Base-by-base conservation (phyloP, 2,329 filamentous ascomycete species). In the Dothistroma pini region DNA sequence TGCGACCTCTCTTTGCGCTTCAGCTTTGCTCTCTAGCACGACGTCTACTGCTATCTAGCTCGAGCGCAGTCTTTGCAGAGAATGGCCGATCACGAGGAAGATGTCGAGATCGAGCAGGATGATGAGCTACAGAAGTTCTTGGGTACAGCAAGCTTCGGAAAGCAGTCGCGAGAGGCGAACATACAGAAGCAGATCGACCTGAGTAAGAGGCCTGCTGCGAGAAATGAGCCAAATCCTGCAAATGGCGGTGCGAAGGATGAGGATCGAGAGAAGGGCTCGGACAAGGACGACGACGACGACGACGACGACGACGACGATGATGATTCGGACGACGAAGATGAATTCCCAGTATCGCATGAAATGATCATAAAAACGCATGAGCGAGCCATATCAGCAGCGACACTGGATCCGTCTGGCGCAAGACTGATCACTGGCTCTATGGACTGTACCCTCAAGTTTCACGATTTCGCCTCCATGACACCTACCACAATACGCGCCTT, bases 391-490 rank as follows among this genome's bases (percentile, higher is more conserved):
- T 97, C 93, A 7, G 88, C 90, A 0, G 83, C 92, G 59, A 88
- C 93, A 1, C 81, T 96, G 53, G 95, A 99, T 76, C 87, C 90
- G 0, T 87, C 92, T 0, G 95, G 95, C 11, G 88, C 88, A 52
- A 86, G 95, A 69, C 80, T 99, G 72, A 86, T 93, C 53, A 95
- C 91, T n/a, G 93, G 90, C 22, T 97, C 93, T 5, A 89, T 89
- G 63, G 95, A 99, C 76, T 96, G 92, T 75, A 90, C 86, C 1
- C 80, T 97, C 70, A 97, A 97, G 73, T 82, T 99, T 19, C 92
- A 97, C 78, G 93, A 99, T 74, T 96, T 99, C 74, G 87, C 93
- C 2, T 90, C 93, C 52, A 96, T 99, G 89, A 97, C 93, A 0
- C 91, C 93, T 1, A 95, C 92, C 5, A 97, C 95, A 0, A 84